Evolutionary conservation across 306 rosid genomes (phyloP), one percentile per base, ranked within the genome.

Genomic region (Dryas alaskensis): DNA sequence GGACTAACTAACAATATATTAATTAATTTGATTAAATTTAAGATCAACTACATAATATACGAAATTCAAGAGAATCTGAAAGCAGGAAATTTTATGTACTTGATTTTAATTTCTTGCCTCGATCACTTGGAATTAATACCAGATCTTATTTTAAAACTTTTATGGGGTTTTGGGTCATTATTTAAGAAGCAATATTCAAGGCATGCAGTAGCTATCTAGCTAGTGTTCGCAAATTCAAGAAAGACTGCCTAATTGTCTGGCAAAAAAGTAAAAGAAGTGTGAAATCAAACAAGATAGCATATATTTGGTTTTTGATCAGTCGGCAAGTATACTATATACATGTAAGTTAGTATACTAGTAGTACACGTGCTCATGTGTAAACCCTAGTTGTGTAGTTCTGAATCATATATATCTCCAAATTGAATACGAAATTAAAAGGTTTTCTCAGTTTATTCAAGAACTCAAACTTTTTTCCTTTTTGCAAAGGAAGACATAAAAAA

Each of bases 231-330:
- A 45, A 22, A 65, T 67, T 81, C 84, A 81, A 81, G 68, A 75
- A 83, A 78, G 78, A 80, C 76, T 60, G 73, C 80, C 80, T 37
- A 16, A 1, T 57, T 31, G 46, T 43, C 68, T 48, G 80, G 80
- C 67, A 73, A 80, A 79, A 81, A 69, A 72, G 72, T 71, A 54
- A 81, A 77, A 47, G 27, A 25, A 72, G 25, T 60, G 65, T 75
- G 77, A 81, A 84, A 77, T 51, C 46, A 67, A 76, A 50, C 45
- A 9, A 42, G 67, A 53, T 22, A 12, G 13, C 40, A 49, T 65
- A 9, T 60, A 0, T 59, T 6, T 17, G 8, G 12, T 45, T 42
- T 43, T 4, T 44, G 39, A 25, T 58, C 39, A 0, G 9, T 5
- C 63, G 5, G 40, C 12, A 2, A 55, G 64, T 27, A 6, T 2